Evolutionary conservation across 2,329 filamentous ascomycete species (phyloP).

Genomic region (Calonectria pseudoturangicola): DNA sequence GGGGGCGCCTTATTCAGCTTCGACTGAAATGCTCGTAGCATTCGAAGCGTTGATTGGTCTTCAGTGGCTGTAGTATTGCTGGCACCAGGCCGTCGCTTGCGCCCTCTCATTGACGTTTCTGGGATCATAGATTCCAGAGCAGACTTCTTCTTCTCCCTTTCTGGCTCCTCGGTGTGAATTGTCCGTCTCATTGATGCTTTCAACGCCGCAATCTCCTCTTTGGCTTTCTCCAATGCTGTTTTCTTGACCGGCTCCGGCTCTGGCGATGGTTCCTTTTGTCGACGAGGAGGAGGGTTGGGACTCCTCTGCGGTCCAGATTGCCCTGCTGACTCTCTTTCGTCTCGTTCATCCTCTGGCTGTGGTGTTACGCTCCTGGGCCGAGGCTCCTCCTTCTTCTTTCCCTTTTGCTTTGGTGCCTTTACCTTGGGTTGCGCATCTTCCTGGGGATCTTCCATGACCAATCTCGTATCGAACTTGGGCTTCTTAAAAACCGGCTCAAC

Average conservation of each 20-base stretch:
- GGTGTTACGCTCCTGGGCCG: slow-evolving; percentile 40
- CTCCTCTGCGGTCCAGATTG: slow-evolving; percentile 41
- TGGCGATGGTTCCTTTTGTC: slow-evolving; percentile 46
- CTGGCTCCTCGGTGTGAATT: slow-evolving; percentile 66
- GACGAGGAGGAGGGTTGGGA: slow-evolving; percentile 42
- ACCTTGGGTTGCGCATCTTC: slow-evolving; percentile 55
- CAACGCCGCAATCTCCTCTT: slow-evolving; percentile 86
- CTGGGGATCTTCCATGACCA: slow-evolving; percentile 76
- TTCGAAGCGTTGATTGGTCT: slow-evolving; percentile 79
- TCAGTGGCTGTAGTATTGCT: slow-evolving; percentile 70
- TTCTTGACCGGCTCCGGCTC: slow-evolving; percentile 61
- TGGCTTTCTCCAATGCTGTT: slow-evolving; percentile 79
- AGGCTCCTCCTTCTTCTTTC: slow-evolving; percentile 55
- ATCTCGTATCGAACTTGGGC: slow-evolving; percentile 85
- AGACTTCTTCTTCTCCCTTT: slow-evolving; percentile 77
- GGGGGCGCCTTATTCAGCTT: slow-evolving; percentile 78
- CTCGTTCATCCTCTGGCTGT: slow-evolving; percentile 43
- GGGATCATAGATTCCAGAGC: slow-evolving; percentile 85
- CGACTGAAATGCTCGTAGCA: slow-evolving; percentile 87
- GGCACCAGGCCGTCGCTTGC: slow-evolving; percentile 79
- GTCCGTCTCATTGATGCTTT: slow-evolving; percentile 88
- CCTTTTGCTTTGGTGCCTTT: slow-evolving; percentile 54
- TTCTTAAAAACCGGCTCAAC: slow-evolving; percentile 80
- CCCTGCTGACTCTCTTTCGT: slow-evolving; percentile 32
- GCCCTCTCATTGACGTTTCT: slow-evolving; percentile 79